phyloP scores from a whole-genome alignment of 1,139 yeast genomes.

The Lodderomyces jiufengensis region DNA sequence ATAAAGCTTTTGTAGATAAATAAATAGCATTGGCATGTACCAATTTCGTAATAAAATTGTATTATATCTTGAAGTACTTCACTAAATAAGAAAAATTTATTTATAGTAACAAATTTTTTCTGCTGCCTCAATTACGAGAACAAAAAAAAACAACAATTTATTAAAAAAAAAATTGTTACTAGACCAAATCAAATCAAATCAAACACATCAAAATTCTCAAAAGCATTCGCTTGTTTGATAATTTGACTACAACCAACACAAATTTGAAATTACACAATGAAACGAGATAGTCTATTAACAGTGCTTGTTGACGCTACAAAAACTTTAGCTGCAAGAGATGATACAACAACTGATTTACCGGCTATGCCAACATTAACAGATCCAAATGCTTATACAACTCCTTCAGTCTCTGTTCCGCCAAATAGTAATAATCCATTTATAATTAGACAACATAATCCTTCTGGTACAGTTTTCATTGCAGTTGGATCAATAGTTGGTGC shows the following conservation, averaged over 20 bases:
- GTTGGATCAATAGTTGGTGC: slow-evolving; percentile 69
- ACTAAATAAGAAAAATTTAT: too few species aligned
- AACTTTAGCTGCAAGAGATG: slow-evolving; percentile 11
- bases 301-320: slow-evolving; percentile 9
- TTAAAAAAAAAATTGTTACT: neutral
- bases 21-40: too few species aligned
- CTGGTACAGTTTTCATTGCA: slow-evolving; percentile 78
- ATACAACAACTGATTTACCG: slow-evolving; percentile 9
- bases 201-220: too few species aligned
- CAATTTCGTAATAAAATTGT: too few species aligned
- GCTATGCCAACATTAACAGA: slow-evolving; percentile 16
- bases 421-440: slow-evolving; percentile 60
- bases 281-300: slow-evolving; percentile 7
- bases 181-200: neutral
- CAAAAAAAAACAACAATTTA: slow-evolving; percentile 1
- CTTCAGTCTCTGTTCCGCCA: slow-evolving; percentile 63
- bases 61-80: too few species aligned
- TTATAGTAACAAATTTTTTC: too few species aligned
- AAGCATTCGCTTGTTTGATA: too few species aligned
- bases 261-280: slow-evolving; percentile 3
- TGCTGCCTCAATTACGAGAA: too few species aligned
- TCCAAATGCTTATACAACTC: slow-evolving; percentile 39
- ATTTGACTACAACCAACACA: too few species aligned
- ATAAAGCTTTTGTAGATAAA: too few species aligned
- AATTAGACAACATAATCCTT: slow-evolving; percentile 46